Evolutionary conservation across 306 rosid genomes (phyloP).

Genomic region (Gleditsia sinensis): DNA sequence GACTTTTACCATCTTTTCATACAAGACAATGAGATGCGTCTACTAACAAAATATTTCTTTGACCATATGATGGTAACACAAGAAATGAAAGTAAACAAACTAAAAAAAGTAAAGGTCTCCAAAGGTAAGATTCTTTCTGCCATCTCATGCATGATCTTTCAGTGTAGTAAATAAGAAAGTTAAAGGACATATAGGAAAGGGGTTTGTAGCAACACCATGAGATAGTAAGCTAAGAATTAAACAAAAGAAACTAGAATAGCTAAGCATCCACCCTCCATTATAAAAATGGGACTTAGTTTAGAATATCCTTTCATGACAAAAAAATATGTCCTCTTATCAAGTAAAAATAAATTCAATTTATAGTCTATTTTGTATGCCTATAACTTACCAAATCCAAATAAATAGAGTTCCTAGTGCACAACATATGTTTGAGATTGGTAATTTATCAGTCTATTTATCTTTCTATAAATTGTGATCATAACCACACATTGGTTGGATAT

Average conservation of each 20-base stretch:
- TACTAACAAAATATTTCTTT: no score
- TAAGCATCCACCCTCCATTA: slow-evolving; percentile 11
- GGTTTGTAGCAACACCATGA: slow-evolving; percentile 1
- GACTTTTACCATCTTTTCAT: no score
- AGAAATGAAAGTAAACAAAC: no score
- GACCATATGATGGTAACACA: no score
- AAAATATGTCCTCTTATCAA: not conserved
- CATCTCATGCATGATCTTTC: no score
- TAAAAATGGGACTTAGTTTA: not conserved
- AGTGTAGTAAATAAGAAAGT: not conserved
- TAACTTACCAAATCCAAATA: slow-evolving; percentile 21
- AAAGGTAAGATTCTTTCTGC: not conserved
- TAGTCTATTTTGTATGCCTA: not conserved
- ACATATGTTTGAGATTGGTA: slow-evolving; percentile 19
- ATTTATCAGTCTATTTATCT: slow-evolving; percentile 6
- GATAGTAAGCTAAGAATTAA: slow-evolving; percentile 17
- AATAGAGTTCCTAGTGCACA: slow-evolving; percentile 4
- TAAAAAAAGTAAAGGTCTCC: no score
- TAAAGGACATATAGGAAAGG: not conserved
- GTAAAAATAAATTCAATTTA: slow-evolving; percentile 18
- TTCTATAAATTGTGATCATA: slow-evolving; percentile 5
- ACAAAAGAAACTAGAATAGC: not conserved
- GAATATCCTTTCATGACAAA: slow-evolving; percentile 5
- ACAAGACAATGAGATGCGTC: no score
- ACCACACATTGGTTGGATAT: slow-evolving; percentile 23